Base-by-base conservation (phyloP, 169 alveolate species). In the Eimeria tenella region DNA sequence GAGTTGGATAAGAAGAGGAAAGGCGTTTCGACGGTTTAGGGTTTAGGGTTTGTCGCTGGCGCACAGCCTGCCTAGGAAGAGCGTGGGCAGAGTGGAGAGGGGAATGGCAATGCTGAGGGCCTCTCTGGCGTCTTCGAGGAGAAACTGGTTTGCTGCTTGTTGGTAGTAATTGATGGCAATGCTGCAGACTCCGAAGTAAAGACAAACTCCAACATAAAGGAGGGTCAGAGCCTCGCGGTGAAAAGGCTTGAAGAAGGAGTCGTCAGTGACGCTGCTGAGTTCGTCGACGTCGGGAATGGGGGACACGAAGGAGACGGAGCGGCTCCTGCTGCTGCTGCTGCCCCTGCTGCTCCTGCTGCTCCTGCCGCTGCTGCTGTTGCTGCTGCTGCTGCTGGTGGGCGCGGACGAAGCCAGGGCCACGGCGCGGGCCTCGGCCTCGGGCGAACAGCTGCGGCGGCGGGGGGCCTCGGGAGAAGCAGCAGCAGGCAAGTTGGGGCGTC, bases 111-210 rank as follows among this genome's bases (percentile, higher is more conserved):
- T 23, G 19, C 70, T 81, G 19, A 88, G 87, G 21, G 55, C 31
- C 13, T 88, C 31, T 17, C 53, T 31, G 6, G 87, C 94, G 0
- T 53, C 87, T 3, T 70, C 56, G 31, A 42, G 31, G 52, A 88
- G 73, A 56, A 88, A 88, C 5, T 50, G 52, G n/a, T 53, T 60
- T 4, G 94, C 94, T 4, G 94, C 94, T 25, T 88, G 86, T 73
- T 88, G 94, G 52, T 71, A 88, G 94, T 71, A 88, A 19, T 62
- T 60, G 65, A 88, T 88, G 50, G 75, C 94, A 62, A 77, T 10
- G 21, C 94, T 79, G 73, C 94, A 88, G 6, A 88, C 62, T 1
- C 50, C 56, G 52, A 88, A 88, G 73, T 88, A 88, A 21, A 73
- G 50, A n/a, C 94, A 88, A 55, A 88, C 56, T 25, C 94, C 83